These are phyloP conservation scores for Plasmopara viticola DNA, from an alignment of 352 stramenopile genomes.

Conservation along the genomic window DNA sequence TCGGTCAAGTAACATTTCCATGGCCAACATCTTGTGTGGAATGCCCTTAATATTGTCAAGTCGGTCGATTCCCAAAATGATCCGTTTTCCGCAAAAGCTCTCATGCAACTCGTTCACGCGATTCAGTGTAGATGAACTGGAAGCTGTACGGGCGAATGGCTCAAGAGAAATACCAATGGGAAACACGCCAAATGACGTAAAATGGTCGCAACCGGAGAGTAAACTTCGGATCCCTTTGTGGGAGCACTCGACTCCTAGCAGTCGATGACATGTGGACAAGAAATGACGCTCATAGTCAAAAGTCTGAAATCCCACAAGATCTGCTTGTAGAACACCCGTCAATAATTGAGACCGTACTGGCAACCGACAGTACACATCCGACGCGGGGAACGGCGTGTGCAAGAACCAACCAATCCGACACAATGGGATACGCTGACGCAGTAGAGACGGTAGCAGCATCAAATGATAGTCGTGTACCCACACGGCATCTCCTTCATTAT, in stretches of 20 bases:
- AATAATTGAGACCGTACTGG: slow-evolving; percentile 74
- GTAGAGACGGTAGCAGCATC: slow-evolving; percentile 82
- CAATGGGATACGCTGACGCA: slow-evolving; percentile 65
- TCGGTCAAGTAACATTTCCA: slow-evolving; percentile 89
- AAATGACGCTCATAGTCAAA: slow-evolving; percentile 89
- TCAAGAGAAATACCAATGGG: slow-evolving; percentile 84
- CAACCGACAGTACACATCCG: slow-evolving; percentile 79
- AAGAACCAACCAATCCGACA: slow-evolving; percentile 85
- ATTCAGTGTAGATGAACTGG: slow-evolving; percentile 47
- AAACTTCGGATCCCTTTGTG: slow-evolving; percentile 74
- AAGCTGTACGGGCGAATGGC: slow-evolving; percentile 61
- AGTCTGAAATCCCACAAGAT: slow-evolving; percentile 85
- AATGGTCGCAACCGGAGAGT: slow-evolving; percentile 65
- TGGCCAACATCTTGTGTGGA: slow-evolving; percentile 94
- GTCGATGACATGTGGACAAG: slow-evolving; percentile 70
- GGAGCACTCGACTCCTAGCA: slow-evolving; percentile 64
- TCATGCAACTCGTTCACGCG: slow-evolving; percentile 65
- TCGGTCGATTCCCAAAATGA: slow-evolving; percentile 91
- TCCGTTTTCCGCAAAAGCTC: slow-evolving; percentile 78
- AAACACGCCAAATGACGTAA: slow-evolving; percentile 84
- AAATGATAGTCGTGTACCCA: slow-evolving; percentile 90
- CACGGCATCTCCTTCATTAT: slow-evolving; percentile 84
- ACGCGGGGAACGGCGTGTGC: slow-evolving; percentile 84
- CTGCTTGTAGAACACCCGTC: slow-evolving; percentile 70
- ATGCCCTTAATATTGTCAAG: slow-evolving; percentile 96